A percentile compares a stretch with the other conserved stretches of the same genome.
Evolutionary conservation across 768 basidiomycete genomes (phyloP).

Genomic region (Leccinum truebloodii): DNA sequence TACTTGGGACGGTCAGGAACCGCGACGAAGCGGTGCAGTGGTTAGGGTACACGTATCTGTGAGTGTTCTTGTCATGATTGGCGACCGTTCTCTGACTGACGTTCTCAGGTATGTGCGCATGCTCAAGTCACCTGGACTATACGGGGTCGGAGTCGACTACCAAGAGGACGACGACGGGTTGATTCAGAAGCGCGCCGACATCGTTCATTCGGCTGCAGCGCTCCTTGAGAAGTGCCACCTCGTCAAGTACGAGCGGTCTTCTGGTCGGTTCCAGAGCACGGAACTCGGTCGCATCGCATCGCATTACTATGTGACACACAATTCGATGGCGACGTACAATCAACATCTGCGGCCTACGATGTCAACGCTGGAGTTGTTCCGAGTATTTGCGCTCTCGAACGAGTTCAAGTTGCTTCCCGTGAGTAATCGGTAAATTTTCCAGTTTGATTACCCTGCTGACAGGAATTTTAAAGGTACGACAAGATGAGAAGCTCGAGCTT

Average conservation of each 20-base stretch:
- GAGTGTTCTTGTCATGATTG: slow-evolving; percentile 34
- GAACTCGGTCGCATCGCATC: slow-evolving; percentile 94
- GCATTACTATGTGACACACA: slow-evolving; percentile 93
- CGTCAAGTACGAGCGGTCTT: slow-evolving; percentile 88
- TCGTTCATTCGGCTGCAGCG: slow-evolving; percentile 90
- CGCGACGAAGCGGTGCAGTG: slow-evolving; percentile 97
- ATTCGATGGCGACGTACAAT: slow-evolving; percentile 96
- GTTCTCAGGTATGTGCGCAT: slow-evolving; percentile 83
- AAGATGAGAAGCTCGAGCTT: slow-evolving; percentile 86
- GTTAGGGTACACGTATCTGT: slow-evolving; percentile 95
- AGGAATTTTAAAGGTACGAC: slow-evolving; percentile 51
- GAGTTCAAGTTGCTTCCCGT: slow-evolving; percentile 93
- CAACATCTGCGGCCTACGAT: slow-evolving; percentile 88
- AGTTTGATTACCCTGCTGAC: slow-evolving; percentile 7
- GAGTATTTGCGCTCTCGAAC: slow-evolving; percentile 93
- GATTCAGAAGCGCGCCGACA: slow-evolving; percentile 92
- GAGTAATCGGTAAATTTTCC: slow-evolving; percentile 31
- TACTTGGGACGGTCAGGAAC: slow-evolving; percentile 91
- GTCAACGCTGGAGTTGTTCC: slow-evolving; percentile 87
- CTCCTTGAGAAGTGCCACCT: slow-evolving; percentile 93
- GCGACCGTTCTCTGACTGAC: not conserved
- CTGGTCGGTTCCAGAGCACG: slow-evolving; percentile 88
- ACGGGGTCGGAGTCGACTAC: slow-evolving; percentile 88
- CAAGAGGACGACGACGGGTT: slow-evolving; percentile 80
- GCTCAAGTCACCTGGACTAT: slow-evolving; percentile 85